Evolutionary conservation across 106 monocot genomes (phyloP).

Genomic region (Narthecium ossifragum): DNA sequence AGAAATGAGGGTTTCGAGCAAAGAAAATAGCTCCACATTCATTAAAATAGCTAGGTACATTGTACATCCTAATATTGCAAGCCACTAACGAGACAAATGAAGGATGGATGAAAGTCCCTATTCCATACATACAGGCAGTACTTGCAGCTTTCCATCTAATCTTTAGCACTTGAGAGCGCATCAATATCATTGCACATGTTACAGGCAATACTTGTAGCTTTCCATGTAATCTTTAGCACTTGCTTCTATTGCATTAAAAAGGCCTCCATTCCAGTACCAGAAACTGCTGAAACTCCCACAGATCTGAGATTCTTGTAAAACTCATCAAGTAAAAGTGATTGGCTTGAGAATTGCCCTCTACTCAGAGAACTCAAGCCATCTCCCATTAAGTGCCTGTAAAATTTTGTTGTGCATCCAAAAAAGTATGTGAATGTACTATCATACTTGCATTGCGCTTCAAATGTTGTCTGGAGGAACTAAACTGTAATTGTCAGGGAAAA

Average conservation of each 20-base stretch:
- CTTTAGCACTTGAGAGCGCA: no score
- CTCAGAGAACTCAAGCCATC: conserved; percentile 39
- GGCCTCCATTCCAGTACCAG: conserved; percentile 70
- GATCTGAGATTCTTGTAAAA: conserved; percentile 87
- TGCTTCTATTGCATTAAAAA: conserved; percentile 72
- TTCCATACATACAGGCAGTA: no score
- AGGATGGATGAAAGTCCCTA: no score
- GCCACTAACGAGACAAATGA: no score
- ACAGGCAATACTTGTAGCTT: conserved; percentile 69
- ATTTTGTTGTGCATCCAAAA: background rate
- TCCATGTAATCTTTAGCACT: conserved; percentile 93
- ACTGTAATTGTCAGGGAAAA: background rate
- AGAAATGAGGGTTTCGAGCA: no score
- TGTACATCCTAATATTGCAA: no score
- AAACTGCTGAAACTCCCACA: conserved; percentile 89
- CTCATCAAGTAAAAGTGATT: conserved; percentile 85
- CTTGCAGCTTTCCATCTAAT: no score
- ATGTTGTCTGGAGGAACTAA: background rate
- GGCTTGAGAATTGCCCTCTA: conserved; percentile 63
- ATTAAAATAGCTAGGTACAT: no score
- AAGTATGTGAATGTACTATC: background rate
- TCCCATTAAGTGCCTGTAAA: conserved; percentile 47
- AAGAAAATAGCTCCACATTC: no score
- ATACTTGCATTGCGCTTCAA: no score
- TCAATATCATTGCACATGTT: no score